These are phyloP conservation scores for Aspergillus caelatus DNA, from an alignment of 2,329 filamentous ascomycete genomes.

Conservation along the genomic window DNA sequence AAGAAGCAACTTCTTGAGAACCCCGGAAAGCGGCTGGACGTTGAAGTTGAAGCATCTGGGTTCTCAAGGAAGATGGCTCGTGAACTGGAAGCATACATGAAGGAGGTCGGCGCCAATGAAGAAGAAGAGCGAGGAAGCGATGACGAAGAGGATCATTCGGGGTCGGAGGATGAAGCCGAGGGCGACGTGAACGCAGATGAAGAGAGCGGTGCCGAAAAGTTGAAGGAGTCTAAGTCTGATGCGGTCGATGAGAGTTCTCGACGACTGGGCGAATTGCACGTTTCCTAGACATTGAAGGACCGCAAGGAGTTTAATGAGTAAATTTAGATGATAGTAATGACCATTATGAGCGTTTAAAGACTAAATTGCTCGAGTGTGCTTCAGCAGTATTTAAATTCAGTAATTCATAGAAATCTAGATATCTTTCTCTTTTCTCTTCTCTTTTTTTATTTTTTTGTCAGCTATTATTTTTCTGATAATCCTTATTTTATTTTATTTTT, in stretches of 20 bases:
- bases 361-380: background rate
- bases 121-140: constrained; percentile 41
- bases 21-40: constrained; percentile 73
- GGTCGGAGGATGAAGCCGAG: constrained; percentile 38
- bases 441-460: background rate
- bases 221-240: constrained; percentile 9
- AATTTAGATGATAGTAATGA: constrained; percentile 33
- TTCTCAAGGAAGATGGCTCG: constrained; percentile 98
- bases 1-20: constrained; percentile 69
- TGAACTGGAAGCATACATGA: constrained; percentile 88
- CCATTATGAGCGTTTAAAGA: constrained; percentile 11
- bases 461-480: background rate
- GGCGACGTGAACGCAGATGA: constrained; percentile 18
- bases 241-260: constrained; percentile 31
- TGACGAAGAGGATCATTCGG: constrained; percentile 39
- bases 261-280: constrained; percentile 34
- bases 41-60: constrained; percentile 86
- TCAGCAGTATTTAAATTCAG: background rate
- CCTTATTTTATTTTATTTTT: background rate
- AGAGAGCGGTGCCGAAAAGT: constrained; percentile 2
- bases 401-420: too few species aligned
- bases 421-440: background rate
- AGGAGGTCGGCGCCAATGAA: constrained; percentile 65
- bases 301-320: constrained; percentile 16
- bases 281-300: constrained; percentile 29